Conservation (phyloP, 768 basidiomycete species). For the Hebeloma cylindrosporum region DNA sequence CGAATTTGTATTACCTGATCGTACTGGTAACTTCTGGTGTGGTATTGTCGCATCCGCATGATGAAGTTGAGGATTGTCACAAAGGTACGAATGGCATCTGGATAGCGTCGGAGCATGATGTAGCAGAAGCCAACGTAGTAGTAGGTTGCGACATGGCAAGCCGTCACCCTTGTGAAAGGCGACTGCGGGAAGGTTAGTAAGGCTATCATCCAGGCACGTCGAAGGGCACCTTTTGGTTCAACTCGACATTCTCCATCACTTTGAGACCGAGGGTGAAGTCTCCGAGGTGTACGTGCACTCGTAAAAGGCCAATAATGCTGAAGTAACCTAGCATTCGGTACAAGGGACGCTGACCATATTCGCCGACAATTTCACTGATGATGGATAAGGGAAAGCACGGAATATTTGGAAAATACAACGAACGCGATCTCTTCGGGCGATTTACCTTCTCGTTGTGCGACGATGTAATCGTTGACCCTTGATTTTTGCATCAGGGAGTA, state of each 20-base stretch:
- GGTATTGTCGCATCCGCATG: constrained; percentile 93
- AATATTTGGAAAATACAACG: constrained; percentile 30
- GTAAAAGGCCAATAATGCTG: constrained; percentile 90
- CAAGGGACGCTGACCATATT: constrained; percentile 86
- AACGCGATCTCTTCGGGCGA: constrained; percentile 81
- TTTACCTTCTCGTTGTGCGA: constrained; percentile 79
- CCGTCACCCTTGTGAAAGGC: constrained; percentile 91
- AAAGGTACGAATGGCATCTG: constrained; percentile 94
- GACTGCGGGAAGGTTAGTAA: constrained; percentile 43
- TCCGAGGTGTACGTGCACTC: constrained; percentile 94
- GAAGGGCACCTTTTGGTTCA: constrained; percentile 73
- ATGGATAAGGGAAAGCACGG: not conserved
- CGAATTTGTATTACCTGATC: constrained; percentile 85
- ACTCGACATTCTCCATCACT: constrained; percentile 91
- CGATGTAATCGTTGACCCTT: constrained; percentile 89
- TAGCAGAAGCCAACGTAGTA: constrained; percentile 98
- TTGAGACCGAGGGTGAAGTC: constrained; percentile 95
- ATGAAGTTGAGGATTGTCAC: constrained; percentile 94
- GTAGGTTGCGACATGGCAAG: constrained; percentile 94
- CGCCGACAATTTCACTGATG: constrained; percentile 77
- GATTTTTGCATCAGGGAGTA: constrained; percentile 99
- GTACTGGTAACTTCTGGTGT: constrained; percentile 95
- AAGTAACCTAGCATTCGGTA: constrained; percentile 98
- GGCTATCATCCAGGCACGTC: not conserved
- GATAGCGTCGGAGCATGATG: constrained; percentile 90